A percentile compares a stretch with the other conserved stretches of the same genome.
These are phyloP conservation scores for Cercospora canescens DNA, from an alignment of 2,329 filamentous ascomycete species.

Conservation along the genomic window DNA sequence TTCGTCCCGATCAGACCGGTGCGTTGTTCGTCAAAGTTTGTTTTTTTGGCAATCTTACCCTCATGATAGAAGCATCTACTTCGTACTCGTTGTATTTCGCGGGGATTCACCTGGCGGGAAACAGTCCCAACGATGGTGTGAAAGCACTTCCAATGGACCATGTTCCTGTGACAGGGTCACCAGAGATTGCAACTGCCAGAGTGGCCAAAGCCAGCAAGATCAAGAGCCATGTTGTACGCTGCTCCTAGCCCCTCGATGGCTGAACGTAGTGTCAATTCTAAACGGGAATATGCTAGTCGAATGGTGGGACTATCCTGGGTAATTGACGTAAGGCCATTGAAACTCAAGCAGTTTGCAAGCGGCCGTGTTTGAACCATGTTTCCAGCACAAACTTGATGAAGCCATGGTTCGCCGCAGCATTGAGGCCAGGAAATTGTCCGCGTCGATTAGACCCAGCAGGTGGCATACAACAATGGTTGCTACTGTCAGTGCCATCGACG, in stretches of 20 bases:
- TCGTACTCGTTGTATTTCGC: background rate
- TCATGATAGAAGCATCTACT: background rate
- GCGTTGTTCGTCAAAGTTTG: background rate
- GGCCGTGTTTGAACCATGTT: no score
- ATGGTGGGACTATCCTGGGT: no score
- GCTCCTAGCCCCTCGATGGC: background rate
- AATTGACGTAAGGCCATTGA: no score
- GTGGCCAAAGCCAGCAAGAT: slow-evolving; percentile 1
- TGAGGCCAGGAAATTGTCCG: slow-evolving; percentile 35
- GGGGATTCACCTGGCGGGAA: background rate
- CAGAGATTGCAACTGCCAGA: slow-evolving; percentile 5
- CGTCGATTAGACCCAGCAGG: background rate
- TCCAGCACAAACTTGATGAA: slow-evolving; percentile 12
- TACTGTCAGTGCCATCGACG: no score
- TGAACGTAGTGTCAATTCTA: background rate
- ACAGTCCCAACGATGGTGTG: background rate
- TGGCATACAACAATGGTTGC: no score
- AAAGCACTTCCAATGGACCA: background rate
- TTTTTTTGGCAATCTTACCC: background rate
- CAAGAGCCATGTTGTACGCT: background rate
- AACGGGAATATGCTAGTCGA: no score
- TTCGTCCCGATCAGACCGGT: background rate
- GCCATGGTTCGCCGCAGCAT: slow-evolving; percentile 32
- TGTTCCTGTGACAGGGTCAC: slow-evolving; percentile 13
- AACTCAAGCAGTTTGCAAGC: no score